These are phyloP conservation scores for Saccharum spontaneum DNA, from an alignment of 176 grass and related monocot genomes.

Conservation along the genomic window DNA sequence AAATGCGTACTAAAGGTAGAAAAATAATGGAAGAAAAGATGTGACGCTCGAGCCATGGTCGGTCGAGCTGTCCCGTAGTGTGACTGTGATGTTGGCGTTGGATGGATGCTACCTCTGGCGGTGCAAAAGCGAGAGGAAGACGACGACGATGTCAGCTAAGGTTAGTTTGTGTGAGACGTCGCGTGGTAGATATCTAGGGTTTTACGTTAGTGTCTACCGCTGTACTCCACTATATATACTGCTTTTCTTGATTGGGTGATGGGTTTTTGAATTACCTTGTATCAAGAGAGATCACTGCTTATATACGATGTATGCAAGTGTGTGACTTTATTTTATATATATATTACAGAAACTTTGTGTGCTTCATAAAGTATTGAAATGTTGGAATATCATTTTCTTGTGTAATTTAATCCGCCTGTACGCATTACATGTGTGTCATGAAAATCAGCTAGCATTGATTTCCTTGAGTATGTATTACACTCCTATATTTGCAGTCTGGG, in stretches of 20 bases:
- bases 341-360: background rate
- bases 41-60: constrained; percentile 62
- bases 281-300: constrained; percentile 38
- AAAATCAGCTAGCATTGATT: background rate
- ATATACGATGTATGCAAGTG: background rate
- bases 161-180: constrained; percentile 26
- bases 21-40: constrained; percentile 28
- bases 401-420: background rate
- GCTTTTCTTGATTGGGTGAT: constrained; percentile 60
- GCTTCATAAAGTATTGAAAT: background rate
- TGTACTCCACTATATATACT: background rate
- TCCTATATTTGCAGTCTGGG: too few relatives aligned
- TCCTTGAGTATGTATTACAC: background rate
- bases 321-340: constrained; percentile 8
- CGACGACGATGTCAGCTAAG: constrained; percentile 38
- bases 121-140: constrained; percentile 27
- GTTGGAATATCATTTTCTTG: background rate
- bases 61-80: constrained; percentile 48
- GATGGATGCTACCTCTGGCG: constrained; percentile 33
- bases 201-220: constrained; percentile 34
- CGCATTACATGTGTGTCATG: background rate
- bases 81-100: constrained; percentile 47
- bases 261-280: constrained; percentile 60
- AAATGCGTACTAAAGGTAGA: constrained; percentile 23
- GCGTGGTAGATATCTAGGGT: constrained; percentile 40